Conservation (phyloP, 495 filamentous ascomycete species). For the Hypoxylon subgilvum region DNA sequence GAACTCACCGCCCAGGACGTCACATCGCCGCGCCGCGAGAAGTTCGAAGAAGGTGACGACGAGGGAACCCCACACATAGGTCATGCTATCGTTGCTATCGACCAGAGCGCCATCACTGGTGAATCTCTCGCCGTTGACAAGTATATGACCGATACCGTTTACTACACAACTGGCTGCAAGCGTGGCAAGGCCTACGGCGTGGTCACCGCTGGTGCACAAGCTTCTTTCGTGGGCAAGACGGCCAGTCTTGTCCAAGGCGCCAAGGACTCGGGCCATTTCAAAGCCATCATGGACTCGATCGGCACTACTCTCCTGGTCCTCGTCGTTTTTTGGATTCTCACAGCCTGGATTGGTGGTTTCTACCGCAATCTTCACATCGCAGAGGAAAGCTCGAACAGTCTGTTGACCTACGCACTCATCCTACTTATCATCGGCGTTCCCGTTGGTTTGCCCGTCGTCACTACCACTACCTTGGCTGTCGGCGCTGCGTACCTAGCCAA, state of each 20-base stretch:
- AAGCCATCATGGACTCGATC: constrained; percentile 80
- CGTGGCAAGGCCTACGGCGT: constrained; percentile 81
- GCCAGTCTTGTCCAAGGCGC: constrained; percentile 79
- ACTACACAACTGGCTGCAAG: constrained; percentile 83
- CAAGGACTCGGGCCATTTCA: constrained; percentile 79
- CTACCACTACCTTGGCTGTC: constrained; percentile 94
- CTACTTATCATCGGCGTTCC: constrained; percentile 92
- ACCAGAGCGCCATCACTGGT: constrained; percentile 88
- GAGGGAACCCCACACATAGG: constrained; percentile 66
- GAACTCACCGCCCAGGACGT: constrained; percentile 61
- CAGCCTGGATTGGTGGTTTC: constrained; percentile 82
- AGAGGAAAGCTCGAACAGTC: constrained; percentile 45
- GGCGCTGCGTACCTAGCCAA: constrained; percentile 91
- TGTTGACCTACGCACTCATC: constrained; percentile 81
- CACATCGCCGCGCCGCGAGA: constrained; percentile 64
- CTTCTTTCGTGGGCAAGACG: constrained; percentile 84
- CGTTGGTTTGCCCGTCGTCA: constrained; percentile 92
- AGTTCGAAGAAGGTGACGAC: constrained; percentile 65
- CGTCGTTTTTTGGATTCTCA: constrained; percentile 75
- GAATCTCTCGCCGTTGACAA: constrained; percentile 91
- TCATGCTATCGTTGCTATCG: constrained; percentile 79
- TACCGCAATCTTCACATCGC: constrained; percentile 77
- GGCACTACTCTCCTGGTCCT: constrained; percentile 79
- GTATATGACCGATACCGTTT: constrained; percentile 74
- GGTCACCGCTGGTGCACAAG: constrained; percentile 78